Evolutionary conservation across 257 asterid species (phyloP).

Genomic region (Solanum chiquidenum): DNA sequence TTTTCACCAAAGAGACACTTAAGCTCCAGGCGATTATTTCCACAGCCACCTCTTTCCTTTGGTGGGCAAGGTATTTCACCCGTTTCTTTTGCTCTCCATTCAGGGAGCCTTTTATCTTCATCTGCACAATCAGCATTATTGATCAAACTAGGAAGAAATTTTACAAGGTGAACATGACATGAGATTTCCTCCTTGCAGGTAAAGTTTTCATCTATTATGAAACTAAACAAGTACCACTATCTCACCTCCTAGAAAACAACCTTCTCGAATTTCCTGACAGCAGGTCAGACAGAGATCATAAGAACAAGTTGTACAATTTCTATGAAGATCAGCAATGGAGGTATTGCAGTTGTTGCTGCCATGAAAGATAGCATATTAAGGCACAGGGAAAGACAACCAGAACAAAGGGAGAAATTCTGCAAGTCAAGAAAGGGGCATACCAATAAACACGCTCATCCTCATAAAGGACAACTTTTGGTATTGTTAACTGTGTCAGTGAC

Average conservation of each 20-base stretch:
- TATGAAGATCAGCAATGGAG: constrained; percentile 50
- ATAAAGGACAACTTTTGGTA: constrained; percentile 14
- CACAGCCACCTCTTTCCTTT: constrained; percentile 46
- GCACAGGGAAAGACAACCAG: not conserved
- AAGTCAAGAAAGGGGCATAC: constrained; percentile 13
- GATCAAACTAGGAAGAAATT: not conserved
- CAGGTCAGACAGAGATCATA: constrained; percentile 61
- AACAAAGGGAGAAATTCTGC: not conserved
- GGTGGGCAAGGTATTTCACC: constrained; percentile 57
- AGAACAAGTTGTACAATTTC: constrained; percentile 49
- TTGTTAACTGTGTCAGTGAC: constrained; percentile 10
- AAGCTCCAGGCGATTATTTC: constrained; percentile 28
- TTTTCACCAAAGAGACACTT: constrained; percentile 24
- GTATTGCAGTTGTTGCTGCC: constrained; percentile 54
- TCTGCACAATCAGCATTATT: not conserved
- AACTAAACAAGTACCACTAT: constrained; percentile 11
- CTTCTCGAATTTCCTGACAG: constrained; percentile 49
- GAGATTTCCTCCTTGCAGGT: constrained; percentile 18
- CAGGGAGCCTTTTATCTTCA: constrained; percentile 18
- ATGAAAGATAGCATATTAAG: not conserved
- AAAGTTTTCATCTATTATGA: not conserved
- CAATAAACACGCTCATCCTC: constrained; percentile 43
- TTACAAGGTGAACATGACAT: not conserved
- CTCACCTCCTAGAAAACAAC: constrained; percentile 24
- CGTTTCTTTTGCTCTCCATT: constrained; percentile 27